Evolutionary conservation across 2,329 filamentous ascomycete species (phyloP).

Genomic region (Xylariaceae sp.): DNA sequence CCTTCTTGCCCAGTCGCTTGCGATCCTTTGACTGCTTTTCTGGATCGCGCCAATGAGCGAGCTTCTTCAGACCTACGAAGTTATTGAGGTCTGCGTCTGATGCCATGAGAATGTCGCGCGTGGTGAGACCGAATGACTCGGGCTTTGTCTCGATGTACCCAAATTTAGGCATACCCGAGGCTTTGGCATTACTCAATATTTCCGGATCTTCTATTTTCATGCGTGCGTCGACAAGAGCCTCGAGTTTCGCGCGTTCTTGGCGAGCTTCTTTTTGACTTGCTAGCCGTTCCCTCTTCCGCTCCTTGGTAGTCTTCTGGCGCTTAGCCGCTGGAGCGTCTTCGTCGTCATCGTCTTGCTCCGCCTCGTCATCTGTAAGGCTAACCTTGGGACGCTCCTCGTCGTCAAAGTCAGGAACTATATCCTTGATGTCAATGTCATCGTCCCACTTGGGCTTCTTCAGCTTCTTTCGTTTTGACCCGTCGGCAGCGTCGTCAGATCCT

Average conservation of each 20-base stretch:
- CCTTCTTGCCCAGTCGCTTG: slow-evolving; percentile 90
- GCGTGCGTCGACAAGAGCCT: slow-evolving; percentile 77
- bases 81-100: slow-evolving; percentile 82
- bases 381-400: slow-evolving; percentile 57
- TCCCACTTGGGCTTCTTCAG: slow-evolving; percentile 88
- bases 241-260: slow-evolving; percentile 76
- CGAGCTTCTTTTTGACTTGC: slow-evolving; percentile 67
- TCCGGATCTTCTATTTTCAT: slow-evolving; percentile 68
- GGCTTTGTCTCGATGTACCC: slow-evolving; percentile 94
- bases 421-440: slow-evolving; percentile 95
- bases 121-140: slow-evolving; percentile 80
- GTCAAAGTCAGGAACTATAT: slow-evolving; percentile 81
- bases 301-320: slow-evolving; percentile 58
- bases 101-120: slow-evolving; percentile 83
- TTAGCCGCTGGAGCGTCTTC: slow-evolving; percentile 45
- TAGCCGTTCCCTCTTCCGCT: slow-evolving; percentile 55
- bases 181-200: slow-evolving; percentile 42
- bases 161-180: slow-evolving; percentile 52
- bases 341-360: slow-evolving; percentile 40
- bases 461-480: slow-evolving; percentile 53
- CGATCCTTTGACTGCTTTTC: slow-evolving; percentile 87
- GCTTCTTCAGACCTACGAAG: slow-evolving; percentile 90
- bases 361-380: slow-evolving; percentile 50
- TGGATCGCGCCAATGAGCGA: slow-evolving; percentile 80
- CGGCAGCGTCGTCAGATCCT: slow-evolving; percentile 58